These are phyloP conservation scores for Wickerhamiella brachini DNA, from an alignment of 805 yeast genomes.

Conservation along the genomic window DNA sequence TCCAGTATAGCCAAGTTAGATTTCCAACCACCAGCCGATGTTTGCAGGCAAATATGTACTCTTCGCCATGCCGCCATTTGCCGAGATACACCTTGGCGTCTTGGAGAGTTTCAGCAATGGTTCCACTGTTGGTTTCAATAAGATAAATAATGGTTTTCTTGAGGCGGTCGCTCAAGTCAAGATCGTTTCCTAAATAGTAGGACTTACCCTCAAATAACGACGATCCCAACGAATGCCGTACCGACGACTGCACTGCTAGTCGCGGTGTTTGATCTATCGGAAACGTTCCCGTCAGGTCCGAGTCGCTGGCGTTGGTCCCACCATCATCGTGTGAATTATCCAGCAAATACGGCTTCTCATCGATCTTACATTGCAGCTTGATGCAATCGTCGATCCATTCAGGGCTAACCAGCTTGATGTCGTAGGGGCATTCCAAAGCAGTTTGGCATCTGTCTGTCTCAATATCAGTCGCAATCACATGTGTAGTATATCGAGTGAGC, in stretches of 20 bases:
- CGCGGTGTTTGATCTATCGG: constrained; percentile 12
- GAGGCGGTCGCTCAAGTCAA: constrained; percentile 36
- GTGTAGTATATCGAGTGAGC: constrained; percentile 63
- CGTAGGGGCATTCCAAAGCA: constrained; percentile 29
- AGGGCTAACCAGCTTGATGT: constrained; percentile 42
- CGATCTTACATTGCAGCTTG: constrained; percentile 34
- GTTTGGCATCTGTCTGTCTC: constrained; percentile 45
- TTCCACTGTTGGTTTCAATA: constrained; percentile 44
- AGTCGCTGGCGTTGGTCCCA: constrained; percentile 15
- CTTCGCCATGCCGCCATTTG: constrained; percentile 42
- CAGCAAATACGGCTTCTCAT: constrained; percentile 42
- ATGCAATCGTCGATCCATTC: constrained; percentile 70
- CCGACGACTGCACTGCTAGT: constrained; percentile 18
- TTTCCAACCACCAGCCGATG: constrained; percentile 42
- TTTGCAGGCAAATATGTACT: constrained; percentile 35
- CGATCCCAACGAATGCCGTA: constrained; percentile 14
- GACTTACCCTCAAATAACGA: constrained; percentile 29
- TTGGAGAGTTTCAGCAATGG: constrained; percentile 21
- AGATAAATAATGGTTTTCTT: constrained; percentile 29
- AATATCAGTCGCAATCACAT: constrained; percentile 45
- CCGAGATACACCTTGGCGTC: constrained; percentile 45
- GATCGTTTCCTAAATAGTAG: constrained; percentile 43
- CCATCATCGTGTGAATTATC: constrained; percentile 13
- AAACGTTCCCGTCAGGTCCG: constrained; percentile 11
- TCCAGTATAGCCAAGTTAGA: constrained; percentile 60